These are phyloP conservation scores for Penicillium lagena DNA, from an alignment of 495 filamentous ascomycete species.

Conservation along the genomic window DNA sequence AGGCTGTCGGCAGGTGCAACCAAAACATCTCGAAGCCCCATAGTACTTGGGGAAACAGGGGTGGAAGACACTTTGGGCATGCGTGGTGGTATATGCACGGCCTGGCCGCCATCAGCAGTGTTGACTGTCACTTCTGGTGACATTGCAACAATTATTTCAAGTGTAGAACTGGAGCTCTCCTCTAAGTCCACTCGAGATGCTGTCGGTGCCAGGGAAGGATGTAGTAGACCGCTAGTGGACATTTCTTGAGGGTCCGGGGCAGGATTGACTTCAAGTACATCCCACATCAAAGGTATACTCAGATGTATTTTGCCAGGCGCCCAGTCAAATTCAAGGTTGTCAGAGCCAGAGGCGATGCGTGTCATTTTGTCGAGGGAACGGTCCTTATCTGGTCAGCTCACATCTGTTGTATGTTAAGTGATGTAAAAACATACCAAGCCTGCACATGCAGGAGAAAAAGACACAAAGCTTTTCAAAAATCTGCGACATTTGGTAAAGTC, in stretches of 20 bases:
- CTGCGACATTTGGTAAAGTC: slow-evolving; percentile 39
- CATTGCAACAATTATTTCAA: slow-evolving; percentile 40
- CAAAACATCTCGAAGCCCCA: slow-evolving; percentile 19
- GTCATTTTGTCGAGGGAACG: slow-evolving; percentile 36
- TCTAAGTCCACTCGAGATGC: slow-evolving; percentile 17
- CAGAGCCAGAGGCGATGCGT: slow-evolving; percentile 35
- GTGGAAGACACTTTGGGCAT: slow-evolving; percentile 16
- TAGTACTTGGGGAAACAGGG: slow-evolving; percentile 14
- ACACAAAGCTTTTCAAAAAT: slow-evolving; percentile 34
- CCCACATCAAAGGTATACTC: slow-evolving; percentile 47
- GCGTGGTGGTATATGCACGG: slow-evolving; percentile 29
- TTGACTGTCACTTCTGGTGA: slow-evolving; percentile 39
- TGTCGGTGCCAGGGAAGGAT: slow-evolving; percentile 25
- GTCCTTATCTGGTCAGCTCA: slow-evolving; percentile 18
- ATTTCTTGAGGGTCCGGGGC: slow-evolving; percentile 18
- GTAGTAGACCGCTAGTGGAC: slow-evolving; percentile 23
- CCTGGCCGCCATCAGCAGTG: slow-evolving; percentile 36
- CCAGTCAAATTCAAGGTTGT: slow-evolving; percentile 38
- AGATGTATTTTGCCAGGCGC: slow-evolving; percentile 40
- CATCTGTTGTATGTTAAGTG: too few species aligned
- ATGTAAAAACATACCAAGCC: slow-evolving; percentile 20
- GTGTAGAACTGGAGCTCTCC: slow-evolving; percentile 20
- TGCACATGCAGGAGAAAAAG: slow-evolving; percentile 33
- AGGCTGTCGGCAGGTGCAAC: slow-evolving; percentile 38
- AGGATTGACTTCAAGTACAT: slow-evolving; percentile 36